These are phyloP conservation scores for Polyporus tsugae DNA, from an alignment of 1,284 basidiomycete genomes.

Conservation along the genomic window DNA sequence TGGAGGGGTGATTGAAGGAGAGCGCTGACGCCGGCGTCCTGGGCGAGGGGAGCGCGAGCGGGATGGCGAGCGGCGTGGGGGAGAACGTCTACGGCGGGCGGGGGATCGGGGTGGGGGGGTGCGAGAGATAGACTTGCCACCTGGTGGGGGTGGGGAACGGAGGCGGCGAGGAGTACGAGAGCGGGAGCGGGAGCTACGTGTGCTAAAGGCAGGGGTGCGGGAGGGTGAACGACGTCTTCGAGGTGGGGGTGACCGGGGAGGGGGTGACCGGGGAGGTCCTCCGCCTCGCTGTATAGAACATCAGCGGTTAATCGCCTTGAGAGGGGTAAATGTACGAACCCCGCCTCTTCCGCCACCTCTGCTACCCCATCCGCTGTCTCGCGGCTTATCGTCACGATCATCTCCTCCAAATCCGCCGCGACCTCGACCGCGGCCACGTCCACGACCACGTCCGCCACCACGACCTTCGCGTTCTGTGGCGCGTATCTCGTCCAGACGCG, in stretches of 20 bases:
- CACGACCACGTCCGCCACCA: slow-evolving; percentile 52
- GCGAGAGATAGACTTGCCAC: slow-evolving; percentile 35
- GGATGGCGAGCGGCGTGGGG: slow-evolving; percentile 34
- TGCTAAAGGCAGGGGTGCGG: slow-evolving; percentile 32
- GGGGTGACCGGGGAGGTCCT: slow-evolving; percentile 42
- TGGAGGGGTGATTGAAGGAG: slow-evolving; percentile 54
- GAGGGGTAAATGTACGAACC: slow-evolving; percentile 44
- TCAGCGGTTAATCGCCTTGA: slow-evolving; percentile 21
- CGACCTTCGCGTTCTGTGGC: slow-evolving; percentile 54
- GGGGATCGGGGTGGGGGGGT: slow-evolving; percentile 34
- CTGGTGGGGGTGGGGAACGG: slow-evolving; percentile 35
- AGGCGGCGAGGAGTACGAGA: slow-evolving; percentile 33
- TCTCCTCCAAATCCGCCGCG: slow-evolving; percentile 43
- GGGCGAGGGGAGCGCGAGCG: slow-evolving; percentile 47
- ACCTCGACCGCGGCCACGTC: slow-evolving; percentile 44
- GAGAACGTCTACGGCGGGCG: slow-evolving; percentile 33
- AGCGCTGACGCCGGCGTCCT: slow-evolving; percentile 54
- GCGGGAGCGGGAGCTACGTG: slow-evolving; percentile 35
- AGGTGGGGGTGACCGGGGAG: slow-evolving; percentile 40
- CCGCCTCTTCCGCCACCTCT: slow-evolving; percentile 52
- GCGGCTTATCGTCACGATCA: slow-evolving; percentile 36
- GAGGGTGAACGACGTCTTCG: slow-evolving; percentile 46
- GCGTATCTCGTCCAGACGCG: slow-evolving; percentile 72
- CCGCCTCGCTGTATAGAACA: slow-evolving; percentile 51
- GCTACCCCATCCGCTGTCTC: slow-evolving; percentile 43